A percentile compares a stretch with the other conserved stretches of the same genome.
phyloP scores from a whole-genome alignment of 75 land plant species.

The Sequoia sempervirens region DNA sequence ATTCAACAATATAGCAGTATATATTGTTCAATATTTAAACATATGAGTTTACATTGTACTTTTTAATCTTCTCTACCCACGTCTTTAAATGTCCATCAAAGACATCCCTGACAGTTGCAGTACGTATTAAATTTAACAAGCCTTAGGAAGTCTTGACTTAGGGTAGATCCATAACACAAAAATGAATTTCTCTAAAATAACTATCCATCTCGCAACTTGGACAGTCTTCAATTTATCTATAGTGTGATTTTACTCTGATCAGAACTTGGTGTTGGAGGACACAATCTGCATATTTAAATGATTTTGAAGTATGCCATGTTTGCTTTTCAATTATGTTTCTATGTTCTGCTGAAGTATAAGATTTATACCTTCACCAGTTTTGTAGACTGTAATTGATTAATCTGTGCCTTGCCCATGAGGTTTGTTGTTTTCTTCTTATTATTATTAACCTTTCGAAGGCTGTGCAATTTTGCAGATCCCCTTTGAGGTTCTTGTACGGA shows the following conservation, averaged over 20 bases:
- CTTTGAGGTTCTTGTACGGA: constrained; percentile 34
- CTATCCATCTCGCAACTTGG: background rate
- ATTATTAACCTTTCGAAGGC: background rate
- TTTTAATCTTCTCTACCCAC: background rate
- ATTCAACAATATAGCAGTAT: background rate
- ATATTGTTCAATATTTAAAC: background rate
- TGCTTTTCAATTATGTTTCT: background rate
- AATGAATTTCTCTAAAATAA: background rate
- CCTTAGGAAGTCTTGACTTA: background rate
- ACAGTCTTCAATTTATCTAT: background rate
- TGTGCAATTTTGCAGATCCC: constrained; percentile 20
- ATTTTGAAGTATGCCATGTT: background rate
- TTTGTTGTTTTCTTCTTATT: background rate
- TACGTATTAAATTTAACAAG: background rate
- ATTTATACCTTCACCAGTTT: background rate
- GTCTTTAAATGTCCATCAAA: background rate
- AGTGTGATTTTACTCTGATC: background rate
- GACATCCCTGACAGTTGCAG: background rate
- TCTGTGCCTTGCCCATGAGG: background rate
- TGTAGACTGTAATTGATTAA: background rate
- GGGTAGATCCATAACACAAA: background rate
- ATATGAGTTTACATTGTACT: background rate
- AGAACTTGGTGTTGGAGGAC: background rate
- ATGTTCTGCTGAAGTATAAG: background rate
- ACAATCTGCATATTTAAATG: background rate